These are phyloP conservation scores for Scheffersomyces spartinae DNA, from an alignment of 805 yeast species.

Conservation along the genomic window DNA sequence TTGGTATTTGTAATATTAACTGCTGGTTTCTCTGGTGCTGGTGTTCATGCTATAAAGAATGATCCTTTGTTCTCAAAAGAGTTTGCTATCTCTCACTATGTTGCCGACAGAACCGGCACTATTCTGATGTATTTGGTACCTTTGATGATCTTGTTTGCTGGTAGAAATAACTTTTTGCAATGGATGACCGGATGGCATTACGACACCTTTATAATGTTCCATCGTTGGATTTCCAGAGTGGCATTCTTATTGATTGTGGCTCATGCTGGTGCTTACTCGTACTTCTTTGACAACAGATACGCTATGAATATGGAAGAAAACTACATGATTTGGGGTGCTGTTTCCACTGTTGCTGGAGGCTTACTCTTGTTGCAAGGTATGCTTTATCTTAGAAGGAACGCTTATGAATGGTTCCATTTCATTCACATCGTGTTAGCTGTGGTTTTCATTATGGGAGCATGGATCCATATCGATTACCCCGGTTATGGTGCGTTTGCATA, in stretches of 20 bases:
- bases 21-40: no score
- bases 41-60: no score
- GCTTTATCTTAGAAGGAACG: slow-evolving; percentile 30
- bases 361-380: slow-evolving; percentile 35
- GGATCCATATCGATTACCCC: slow-evolving; percentile 27
- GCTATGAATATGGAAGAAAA: slow-evolving; percentile 7
- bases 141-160: slow-evolving; percentile 32
- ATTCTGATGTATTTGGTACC: slow-evolving; percentile 32
- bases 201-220: slow-evolving; percentile 25
- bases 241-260: slow-evolving; percentile 21
- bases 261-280: slow-evolving; percentile 26
- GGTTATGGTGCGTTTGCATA: slow-evolving; percentile 19
- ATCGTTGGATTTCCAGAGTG: slow-evolving; percentile 19
- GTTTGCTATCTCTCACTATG: no score
- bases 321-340: slow-evolving; percentile 17
- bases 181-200: slow-evolving; percentile 34
- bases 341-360: slow-evolving; percentile 23
- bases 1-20: no score
- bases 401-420: slow-evolving; percentile 35
- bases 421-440: slow-evolving; percentile 34
- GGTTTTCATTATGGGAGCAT: slow-evolving; percentile 34
- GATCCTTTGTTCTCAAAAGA: no score
- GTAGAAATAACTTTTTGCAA: slow-evolving; percentile 33
- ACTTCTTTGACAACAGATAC: no score
- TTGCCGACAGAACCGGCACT: slow-evolving; percentile 32